Percentiles rank a stretch among this genome's conserved stretches.
These are phyloP conservation scores for Coccomyxa subellipsoidea DNA, from an alignment of 163 green algal species.

Conservation along the genomic window DNA sequence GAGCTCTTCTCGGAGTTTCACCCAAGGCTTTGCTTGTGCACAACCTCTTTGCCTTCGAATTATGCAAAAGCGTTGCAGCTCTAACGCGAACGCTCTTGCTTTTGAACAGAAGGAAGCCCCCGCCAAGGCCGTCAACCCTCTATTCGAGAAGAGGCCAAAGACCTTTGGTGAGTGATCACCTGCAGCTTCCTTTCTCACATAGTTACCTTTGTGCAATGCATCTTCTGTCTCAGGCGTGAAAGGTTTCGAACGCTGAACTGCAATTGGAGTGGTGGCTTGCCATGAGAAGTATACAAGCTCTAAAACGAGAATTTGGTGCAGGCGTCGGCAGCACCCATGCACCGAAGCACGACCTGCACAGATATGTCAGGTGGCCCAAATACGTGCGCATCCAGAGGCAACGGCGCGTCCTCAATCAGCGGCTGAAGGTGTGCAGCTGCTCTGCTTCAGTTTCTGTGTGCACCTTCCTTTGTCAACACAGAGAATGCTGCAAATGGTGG, in stretches of 20 bases:
- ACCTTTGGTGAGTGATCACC: conserved; percentile 58
- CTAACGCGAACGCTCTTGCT: neutral
- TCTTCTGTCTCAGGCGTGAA: too few species aligned
- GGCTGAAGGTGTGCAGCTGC: conserved; percentile 74
- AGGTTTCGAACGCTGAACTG: too few species aligned
- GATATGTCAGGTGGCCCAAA: conserved; percentile 99
- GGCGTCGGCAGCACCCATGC: conserved; percentile 64
- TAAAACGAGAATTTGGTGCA: conserved; percentile 18
- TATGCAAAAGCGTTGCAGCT: too few species aligned
- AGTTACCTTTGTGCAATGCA: neutral
- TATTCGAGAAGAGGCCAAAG: conserved; percentile 83
- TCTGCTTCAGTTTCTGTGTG: too few species aligned
- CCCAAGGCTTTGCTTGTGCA: too few species aligned
- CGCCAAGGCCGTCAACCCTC: conserved; percentile 67
- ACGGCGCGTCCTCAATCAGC: conserved; percentile 87
- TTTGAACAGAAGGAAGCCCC: conserved; percentile 42
- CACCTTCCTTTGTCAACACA: too few species aligned
- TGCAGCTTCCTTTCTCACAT: neutral
- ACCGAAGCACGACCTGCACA: conserved; percentile 90
- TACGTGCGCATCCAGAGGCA: conserved; percentile 98
- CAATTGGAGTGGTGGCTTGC: too few species aligned
- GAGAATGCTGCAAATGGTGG: neutral
- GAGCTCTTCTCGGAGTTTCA: conserved; percentile 5
- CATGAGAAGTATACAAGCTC: too few species aligned
- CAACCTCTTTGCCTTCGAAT: too few species aligned